phyloP scores from a whole-genome alignment of 2,329 filamentous ascomycete genomes.

The Lecanosticta acicola region DNA sequence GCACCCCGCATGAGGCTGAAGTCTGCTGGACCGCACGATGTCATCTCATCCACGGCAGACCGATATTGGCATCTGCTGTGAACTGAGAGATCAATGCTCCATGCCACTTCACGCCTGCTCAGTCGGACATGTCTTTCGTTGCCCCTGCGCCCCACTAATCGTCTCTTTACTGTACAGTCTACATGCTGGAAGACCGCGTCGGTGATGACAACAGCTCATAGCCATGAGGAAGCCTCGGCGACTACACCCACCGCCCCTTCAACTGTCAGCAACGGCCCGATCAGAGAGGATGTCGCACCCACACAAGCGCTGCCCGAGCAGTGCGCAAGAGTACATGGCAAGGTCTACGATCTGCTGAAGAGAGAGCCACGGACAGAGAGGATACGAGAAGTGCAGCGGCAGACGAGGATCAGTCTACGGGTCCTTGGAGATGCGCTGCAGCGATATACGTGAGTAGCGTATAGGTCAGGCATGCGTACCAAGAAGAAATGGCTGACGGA shows the following conservation, averaged over 20 bases:
- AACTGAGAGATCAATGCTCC: not conserved
- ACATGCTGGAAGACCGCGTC: slow-evolving; percentile 5
- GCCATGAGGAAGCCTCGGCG: slow-evolving; percentile 7
- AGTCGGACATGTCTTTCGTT: not conserved
- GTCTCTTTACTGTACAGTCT: not conserved
- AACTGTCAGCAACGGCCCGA: not conserved
- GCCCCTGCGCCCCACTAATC: not conserved
- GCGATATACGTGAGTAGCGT: slow-evolving; percentile 60
- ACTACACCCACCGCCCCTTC: too few species aligned
- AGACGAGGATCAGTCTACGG: slow-evolving; percentile 65
- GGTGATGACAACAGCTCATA: slow-evolving; percentile 6
- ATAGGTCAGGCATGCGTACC: not conserved
- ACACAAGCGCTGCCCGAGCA: slow-evolving; percentile 33
- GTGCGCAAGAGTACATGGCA: slow-evolving; percentile 50
- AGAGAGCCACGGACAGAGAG: slow-evolving; percentile 52
- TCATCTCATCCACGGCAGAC: not conserved
- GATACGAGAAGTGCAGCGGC: slow-evolving; percentile 62
- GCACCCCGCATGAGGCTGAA: not conserved
- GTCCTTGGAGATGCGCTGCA: slow-evolving; percentile 71
- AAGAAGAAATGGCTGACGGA: slow-evolving; percentile 2
- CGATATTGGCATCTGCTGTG: not conserved
- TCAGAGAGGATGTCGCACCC: slow-evolving; percentile 4
- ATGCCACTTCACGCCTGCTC: not conserved
- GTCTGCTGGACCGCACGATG: not conserved
- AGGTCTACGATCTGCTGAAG: slow-evolving; percentile 61